Conservation (phyloP, 192 early-diverging fungal genomes). For the Funneliformis mosseae region DNA sequence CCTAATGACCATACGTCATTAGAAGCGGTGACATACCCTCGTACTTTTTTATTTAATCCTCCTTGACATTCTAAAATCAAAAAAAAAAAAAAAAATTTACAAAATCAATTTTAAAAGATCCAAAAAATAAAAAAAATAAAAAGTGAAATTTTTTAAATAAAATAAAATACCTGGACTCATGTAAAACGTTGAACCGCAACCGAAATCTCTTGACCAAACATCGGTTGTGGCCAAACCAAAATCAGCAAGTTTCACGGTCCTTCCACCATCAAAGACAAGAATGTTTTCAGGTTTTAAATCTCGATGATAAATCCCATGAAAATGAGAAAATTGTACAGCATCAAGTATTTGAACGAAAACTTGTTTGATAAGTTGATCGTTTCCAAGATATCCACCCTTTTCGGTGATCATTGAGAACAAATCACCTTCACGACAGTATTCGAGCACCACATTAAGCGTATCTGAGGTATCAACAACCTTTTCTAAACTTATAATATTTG, state of each 20-base stretch:
- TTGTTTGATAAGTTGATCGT: conserved; percentile 73
- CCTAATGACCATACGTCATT: conserved; percentile 94
- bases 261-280: conserved; percentile 58
- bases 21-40: conserved; percentile 57
- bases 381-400: conserved; percentile 67
- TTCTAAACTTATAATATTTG: conserved; percentile 67
- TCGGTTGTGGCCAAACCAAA: conserved; percentile 88
- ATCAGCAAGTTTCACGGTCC: conserved; percentile 86
- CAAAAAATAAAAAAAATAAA: not conserved
- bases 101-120: not conserved
- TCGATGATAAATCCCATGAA: conserved; percentile 68
- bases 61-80: conserved; percentile 59
- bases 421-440: conserved; percentile 87
- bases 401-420: conserved; percentile 92
- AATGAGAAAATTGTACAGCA: conserved; percentile 76
- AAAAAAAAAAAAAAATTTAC: conserved; percentile 1
- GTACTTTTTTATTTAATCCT: conserved; percentile 64
- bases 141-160: too few relatives aligned
- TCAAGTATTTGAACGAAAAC: conserved; percentile 85
- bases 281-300: conserved; percentile 88
- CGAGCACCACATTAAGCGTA: conserved; percentile 66
- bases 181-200: conserved; percentile 59
- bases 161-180: conserved; percentile 57
- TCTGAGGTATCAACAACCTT: conserved; percentile 64
- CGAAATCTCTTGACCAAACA: conserved; percentile 71